These are phyloP conservation scores for Aspergillus proliferans DNA, from an alignment of 2,329 filamentous ascomycete genomes.

Conservation along the genomic window DNA sequence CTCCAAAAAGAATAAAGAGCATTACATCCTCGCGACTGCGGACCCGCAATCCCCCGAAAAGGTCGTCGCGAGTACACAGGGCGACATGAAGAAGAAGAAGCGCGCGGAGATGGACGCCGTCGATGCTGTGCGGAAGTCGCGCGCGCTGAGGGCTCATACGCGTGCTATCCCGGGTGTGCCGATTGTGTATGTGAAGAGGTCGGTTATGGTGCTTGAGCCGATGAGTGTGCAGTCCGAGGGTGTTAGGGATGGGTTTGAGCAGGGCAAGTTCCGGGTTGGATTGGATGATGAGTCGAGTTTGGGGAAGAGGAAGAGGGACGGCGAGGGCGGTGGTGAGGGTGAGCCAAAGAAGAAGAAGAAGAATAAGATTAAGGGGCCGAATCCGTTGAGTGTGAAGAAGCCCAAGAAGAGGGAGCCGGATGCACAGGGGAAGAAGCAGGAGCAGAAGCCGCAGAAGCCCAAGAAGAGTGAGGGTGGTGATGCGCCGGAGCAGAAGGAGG, in stretches of 20 bases:
- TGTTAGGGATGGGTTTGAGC: constrained; percentile 39
- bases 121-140: constrained; percentile 25
- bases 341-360: constrained; percentile 27
- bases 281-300: constrained; percentile 25
- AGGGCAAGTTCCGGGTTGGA: constrained; percentile 41
- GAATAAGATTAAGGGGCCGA: constrained; percentile 40
- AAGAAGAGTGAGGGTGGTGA: constrained; percentile 10
- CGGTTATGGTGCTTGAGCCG: constrained; percentile 46
- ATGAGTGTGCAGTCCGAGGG: constrained; percentile 40
- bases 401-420: constrained; percentile 31
- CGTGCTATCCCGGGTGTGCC: constrained; percentile 43
- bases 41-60: constrained; percentile 28
- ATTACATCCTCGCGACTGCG: constrained; percentile 42
- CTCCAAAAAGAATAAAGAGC: constrained; percentile 42
- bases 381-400: constrained; percentile 45
- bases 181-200: constrained; percentile 47
- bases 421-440: constrained; percentile 10
- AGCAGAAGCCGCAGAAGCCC: constrained; percentile 11
- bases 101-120: constrained; percentile 26
- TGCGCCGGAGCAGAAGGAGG: constrained; percentile 16
- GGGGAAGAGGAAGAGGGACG: constrained; percentile 30
- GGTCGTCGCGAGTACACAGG: constrained; percentile 8
- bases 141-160: constrained; percentile 32
- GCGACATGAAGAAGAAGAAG: constrained; percentile 27
- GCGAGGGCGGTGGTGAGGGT: constrained; percentile 17